phyloP scores from a whole-genome alignment of 2,329 filamentous ascomycete species.

The Incumbomyces lentus region DNA sequence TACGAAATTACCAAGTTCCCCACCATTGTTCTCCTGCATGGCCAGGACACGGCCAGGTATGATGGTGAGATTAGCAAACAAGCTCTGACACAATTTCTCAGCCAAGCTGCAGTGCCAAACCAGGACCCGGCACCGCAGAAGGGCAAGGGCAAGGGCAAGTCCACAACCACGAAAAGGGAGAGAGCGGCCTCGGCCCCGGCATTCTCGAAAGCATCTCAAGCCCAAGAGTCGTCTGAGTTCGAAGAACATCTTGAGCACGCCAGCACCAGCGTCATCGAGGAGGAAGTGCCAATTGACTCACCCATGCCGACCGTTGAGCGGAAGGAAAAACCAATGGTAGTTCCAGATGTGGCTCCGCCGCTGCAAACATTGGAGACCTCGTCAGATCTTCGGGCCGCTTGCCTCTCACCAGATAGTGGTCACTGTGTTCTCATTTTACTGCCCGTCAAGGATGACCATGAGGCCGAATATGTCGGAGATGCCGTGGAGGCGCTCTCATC shows the following conservation, averaged over 20 bases:
- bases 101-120: constrained; percentile 68
- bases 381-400: constrained; percentile 57
- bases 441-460: constrained; percentile 42
- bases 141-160: constrained; percentile 22
- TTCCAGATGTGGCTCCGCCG: constrained; percentile 48
- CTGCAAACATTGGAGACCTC: constrained; percentile 56
- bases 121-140: constrained; percentile 53
- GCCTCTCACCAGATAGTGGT: constrained; percentile 63
- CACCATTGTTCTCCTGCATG: constrained; percentile 63
- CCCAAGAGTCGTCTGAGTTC: constrained; percentile 41
- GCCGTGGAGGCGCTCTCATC: constrained; percentile 48
- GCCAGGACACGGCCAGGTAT: constrained; percentile 60
- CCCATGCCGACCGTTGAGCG: constrained; percentile 39
- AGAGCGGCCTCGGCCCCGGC: constrained; percentile 36
- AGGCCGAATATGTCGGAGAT: constrained; percentile 35
- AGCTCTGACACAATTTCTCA: constrained; percentile 70
- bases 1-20: constrained; percentile 74
- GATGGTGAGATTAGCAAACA: constrained; percentile 78
- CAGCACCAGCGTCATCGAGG: constrained; percentile 41
- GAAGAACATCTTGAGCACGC: constrained; percentile 37
- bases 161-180: constrained; percentile 21
- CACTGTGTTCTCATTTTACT: constrained; percentile 75
- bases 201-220: constrained; percentile 41
- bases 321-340: constrained; percentile 34
- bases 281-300: constrained; percentile 43